These are phyloP conservation scores for Lactarius quietus DNA, from an alignment of 768 basidiomycete species.

Conservation along the genomic window DNA sequence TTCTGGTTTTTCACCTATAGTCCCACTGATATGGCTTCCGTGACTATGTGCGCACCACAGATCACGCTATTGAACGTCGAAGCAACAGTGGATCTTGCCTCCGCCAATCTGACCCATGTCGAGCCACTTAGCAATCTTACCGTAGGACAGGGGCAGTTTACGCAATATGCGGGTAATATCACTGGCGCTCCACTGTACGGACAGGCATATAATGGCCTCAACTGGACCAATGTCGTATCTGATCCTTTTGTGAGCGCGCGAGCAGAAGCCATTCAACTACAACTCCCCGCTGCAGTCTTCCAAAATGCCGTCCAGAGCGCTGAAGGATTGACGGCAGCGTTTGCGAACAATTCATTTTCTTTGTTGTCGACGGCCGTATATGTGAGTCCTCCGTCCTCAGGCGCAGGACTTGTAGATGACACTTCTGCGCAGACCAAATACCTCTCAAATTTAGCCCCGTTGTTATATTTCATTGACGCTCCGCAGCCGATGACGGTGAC, in stretches of 20 bases:
- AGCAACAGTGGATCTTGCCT: constrained; percentile 43
- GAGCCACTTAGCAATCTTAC: constrained; percentile 39
- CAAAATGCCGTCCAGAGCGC: constrained; percentile 42
- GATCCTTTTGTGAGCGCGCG: constrained; percentile 41
- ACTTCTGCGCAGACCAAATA: constrained; percentile 39
- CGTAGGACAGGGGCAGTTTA: constrained; percentile 37
- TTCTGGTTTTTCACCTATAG: constrained; percentile 56
- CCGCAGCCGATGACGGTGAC: constrained; percentile 38
- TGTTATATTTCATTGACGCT: constrained; percentile 46
- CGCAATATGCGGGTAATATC: constrained; percentile 40
- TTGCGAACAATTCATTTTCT: constrained; percentile 38
- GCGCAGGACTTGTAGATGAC: neutral
- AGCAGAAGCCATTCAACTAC: constrained; percentile 43
- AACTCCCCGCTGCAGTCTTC: constrained; percentile 50
- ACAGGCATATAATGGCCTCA: constrained; percentile 52
- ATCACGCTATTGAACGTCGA: constrained; percentile 45
- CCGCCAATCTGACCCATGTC: constrained; percentile 43
- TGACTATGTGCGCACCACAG: constrained; percentile 46
- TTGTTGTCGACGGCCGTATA: constrained; percentile 43
- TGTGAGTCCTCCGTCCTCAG: constrained; percentile 36
- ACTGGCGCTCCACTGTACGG: constrained; percentile 45
- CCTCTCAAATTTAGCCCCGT: constrained; percentile 46
- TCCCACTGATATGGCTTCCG: constrained; percentile 40
- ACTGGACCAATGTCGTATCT: constrained; percentile 39
- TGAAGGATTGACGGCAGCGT: constrained; percentile 39